phyloP scores from a whole-genome alignment of 805 yeast species.

The Grigorovia jiainica region DNA sequence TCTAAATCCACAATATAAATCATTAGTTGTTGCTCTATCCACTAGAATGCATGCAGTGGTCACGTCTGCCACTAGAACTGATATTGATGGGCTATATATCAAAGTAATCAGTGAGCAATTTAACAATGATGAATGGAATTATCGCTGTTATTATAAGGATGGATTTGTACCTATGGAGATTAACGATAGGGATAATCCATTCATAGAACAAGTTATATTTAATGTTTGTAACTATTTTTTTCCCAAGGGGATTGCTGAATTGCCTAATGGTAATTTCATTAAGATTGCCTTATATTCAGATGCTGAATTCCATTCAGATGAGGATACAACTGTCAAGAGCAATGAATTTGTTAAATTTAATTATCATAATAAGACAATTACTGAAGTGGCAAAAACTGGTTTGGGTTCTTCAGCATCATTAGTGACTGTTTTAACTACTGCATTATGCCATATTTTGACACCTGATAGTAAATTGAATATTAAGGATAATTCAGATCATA shows the following conservation, averaged over 20 bases:
- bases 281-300: constrained; percentile 68
- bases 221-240: constrained; percentile 46
- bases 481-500: constrained; percentile 13
- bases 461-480: no score
- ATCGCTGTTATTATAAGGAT: constrained; percentile 23
- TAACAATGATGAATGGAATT: constrained; percentile 58
- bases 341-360: constrained; percentile 40
- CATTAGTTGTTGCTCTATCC: constrained; percentile 80
- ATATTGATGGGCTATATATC: constrained; percentile 25
- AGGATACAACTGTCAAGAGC: constrained; percentile 30
- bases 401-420: constrained; percentile 94
- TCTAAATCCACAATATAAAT: constrained; percentile 60
- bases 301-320: constrained; percentile 80
- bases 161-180: constrained; percentile 21
- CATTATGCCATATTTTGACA: constrained; percentile 46
- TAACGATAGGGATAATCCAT: constrained; percentile 50
- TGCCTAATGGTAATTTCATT: constrained; percentile 23
- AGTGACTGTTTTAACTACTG: constrained; percentile 69
- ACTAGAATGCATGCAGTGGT: constrained; percentile 80
- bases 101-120: constrained; percentile 71
- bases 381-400: constrained; percentile 84
- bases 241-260: constrained; percentile 17
- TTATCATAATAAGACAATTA: constrained; percentile 51
- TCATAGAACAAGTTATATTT: constrained; percentile 53
- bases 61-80: constrained; percentile 3